These are phyloP conservation scores for Solanum hybrid DNA, from an alignment of 305 asterid genomes.

Conservation along the genomic window DNA sequence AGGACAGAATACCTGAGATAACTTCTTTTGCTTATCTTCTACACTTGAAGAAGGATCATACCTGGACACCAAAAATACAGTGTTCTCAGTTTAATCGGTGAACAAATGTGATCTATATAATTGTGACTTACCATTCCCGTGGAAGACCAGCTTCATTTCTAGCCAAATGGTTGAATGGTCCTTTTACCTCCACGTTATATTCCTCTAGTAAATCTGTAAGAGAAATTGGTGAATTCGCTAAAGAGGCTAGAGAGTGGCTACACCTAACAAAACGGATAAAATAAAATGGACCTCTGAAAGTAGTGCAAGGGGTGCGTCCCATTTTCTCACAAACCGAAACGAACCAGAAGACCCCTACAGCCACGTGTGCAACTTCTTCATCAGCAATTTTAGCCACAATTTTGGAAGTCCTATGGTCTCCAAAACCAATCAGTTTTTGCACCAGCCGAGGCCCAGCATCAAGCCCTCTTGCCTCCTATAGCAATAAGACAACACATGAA, in stretches of 20 bases:
- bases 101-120: background rate
- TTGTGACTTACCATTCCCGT: conserved; percentile 47
- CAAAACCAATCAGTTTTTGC: conserved; percentile 67
- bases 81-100: background rate
- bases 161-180: conserved; percentile 81
- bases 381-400: conserved; percentile 78
- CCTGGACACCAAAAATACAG: conserved; percentile 30
- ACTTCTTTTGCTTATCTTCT: conserved; percentile 26
- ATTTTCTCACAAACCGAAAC: conserved; percentile 67
- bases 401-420: conserved; percentile 73
- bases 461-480: conserved; percentile 94
- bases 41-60: conserved; percentile 46
- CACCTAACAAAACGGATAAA: background rate
- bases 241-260: background rate
- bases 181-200: conserved; percentile 73
- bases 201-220: conserved; percentile 58
- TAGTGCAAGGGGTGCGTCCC: conserved; percentile 52
- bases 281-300: conserved; percentile 50
- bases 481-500: background rate
- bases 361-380: conserved; percentile 85
- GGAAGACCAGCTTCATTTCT: conserved; percentile 88
- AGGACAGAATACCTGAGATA: conserved; percentile 40
- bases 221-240: background rate
- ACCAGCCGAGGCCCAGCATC: conserved; percentile 98
- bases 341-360: conserved; percentile 91